Evolutionary conservation across 257 asterid genomes (phyloP), one percentile per base, ranked within the genome.

Genomic region (Marsdenia floribunda): DNA sequence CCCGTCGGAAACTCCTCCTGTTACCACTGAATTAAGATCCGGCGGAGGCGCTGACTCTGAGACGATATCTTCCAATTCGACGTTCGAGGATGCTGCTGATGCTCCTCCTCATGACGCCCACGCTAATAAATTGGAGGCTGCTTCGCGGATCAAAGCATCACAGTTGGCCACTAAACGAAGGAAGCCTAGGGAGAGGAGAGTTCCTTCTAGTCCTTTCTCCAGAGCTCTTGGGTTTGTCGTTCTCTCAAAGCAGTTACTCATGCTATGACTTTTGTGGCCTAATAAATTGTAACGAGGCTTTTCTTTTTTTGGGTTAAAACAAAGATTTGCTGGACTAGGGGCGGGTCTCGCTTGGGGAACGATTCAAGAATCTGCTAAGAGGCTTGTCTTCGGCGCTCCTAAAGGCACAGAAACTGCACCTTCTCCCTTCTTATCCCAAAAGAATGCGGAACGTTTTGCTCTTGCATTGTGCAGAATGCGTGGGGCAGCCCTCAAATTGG

Each of bases 401-500:
- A 83, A 76, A 69, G 83, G 83, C 74, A 75, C 80, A 40, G 89
- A 86, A 50, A 75, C 85, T 52, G 84, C 83, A 54, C 49, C 79
- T 78, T 93, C 98, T 75, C 93, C 97, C 26, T 87, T 81, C 84
- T 72, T 94, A 75, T 94, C 98, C 24, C 93, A 89, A 83, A 85
- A 79, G 82, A 94, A 94, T 82, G 98, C 98, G 78, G 95, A 94
- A 77, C 97, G 98, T 63, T 85, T 94, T 84, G 98, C 98, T 74
- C 95, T 91, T 83, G 97, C 97, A 46, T 83, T 94, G 78, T 94
- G 98, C 89, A 90, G 98, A 92, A 94, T 94, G 98, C 97, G 98
- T 66, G 98, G 98, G 73, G 98, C 98, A 49, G 97, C 98, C 61
- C 93, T 94, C 72, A 94, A 94, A 87, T 78, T 94, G 73, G 98